Percentiles rank a stretch among this genome's conserved stretches.
Conservation (phyloP, 1,139 yeast species). For the Geotrichum europaeum region DNA sequence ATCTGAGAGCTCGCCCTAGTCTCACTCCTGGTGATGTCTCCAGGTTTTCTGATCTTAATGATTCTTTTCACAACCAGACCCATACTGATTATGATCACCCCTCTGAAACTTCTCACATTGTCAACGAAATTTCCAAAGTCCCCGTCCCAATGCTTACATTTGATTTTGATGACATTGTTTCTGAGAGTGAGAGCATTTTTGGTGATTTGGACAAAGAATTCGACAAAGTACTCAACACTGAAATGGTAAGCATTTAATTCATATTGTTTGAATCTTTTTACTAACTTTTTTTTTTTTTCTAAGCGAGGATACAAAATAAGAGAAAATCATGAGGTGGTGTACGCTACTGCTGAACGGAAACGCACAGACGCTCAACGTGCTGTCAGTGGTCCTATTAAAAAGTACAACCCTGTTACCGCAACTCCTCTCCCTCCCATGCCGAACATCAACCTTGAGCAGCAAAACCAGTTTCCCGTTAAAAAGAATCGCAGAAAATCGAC, state of each 20-base stretch:
- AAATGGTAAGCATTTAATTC: constrained; percentile 22
- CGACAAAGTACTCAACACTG: constrained; percentile 33
- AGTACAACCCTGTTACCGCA: constrained; percentile 11
- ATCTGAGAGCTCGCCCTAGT: constrained; percentile 33
- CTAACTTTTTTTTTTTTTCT: background rate
- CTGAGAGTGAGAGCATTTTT: constrained; percentile 37
- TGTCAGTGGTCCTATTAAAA: constrained; percentile 27
- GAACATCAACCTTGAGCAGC: constrained; percentile 16
- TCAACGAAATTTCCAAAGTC: constrained; percentile 42
- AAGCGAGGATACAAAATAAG: constrained; percentile 34
- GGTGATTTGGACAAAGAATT: constrained; percentile 38
- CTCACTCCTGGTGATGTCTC: constrained; percentile 30
- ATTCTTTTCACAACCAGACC: background rate
- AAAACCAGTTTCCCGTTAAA: constrained; percentile 15
- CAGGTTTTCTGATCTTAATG: constrained; percentile 18
- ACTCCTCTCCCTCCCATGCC: constrained; percentile 13
- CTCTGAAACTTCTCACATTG: constrained; percentile 30
- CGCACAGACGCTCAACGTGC: constrained; percentile 17
- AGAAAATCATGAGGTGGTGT: constrained; percentile 31
- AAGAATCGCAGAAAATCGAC: constrained; percentile 13
- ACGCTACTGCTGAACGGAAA: constrained; percentile 27
- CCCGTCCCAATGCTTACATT: constrained; percentile 32
- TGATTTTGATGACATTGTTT: constrained; percentile 34
- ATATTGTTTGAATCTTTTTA: background rate
- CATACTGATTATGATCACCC: constrained; percentile 1